These are phyloP conservation scores for Trichopus zeylanicus DNA, from an alignment of 116 monocot genomes.

Conservation along the genomic window DNA sequence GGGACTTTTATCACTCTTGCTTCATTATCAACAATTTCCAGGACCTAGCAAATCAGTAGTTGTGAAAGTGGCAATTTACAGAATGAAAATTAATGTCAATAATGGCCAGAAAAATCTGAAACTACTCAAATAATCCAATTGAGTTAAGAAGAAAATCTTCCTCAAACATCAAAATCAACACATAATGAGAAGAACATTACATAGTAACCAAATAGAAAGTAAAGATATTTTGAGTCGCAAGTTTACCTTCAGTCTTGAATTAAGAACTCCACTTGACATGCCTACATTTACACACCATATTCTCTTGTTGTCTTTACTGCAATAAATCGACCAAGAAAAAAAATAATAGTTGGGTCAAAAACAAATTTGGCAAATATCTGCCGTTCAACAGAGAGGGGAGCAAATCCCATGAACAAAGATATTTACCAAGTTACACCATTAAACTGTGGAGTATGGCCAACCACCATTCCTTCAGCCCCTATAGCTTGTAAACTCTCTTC, in stretches of 20 bases:
- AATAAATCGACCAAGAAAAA: constrained; percentile 4
- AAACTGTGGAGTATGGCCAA: constrained; percentile 83
- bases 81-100: too few relatives aligned
- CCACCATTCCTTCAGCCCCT: constrained; percentile 76
- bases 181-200: too few relatives aligned
- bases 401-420: background rate
- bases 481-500: constrained; percentile 55
- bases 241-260: constrained; percentile 73
- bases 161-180: background rate
- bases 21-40: constrained; percentile 65
- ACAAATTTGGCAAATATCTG: background rate
- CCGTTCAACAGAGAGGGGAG: too few relatives aligned
- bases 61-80: too few relatives aligned
- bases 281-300: constrained; percentile 93
- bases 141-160: too few relatives aligned
- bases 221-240: background rate
- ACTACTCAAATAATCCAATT: too few relatives aligned
- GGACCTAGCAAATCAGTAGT: constrained; percentile 40
- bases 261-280: constrained; percentile 89
- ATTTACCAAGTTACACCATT: constrained; percentile 69
- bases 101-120: too few relatives aligned
- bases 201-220: background rate
- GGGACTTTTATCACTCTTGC: constrained; percentile 46
- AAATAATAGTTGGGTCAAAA: background rate
- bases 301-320: constrained; percentile 59